Conservation (phyloP, 306 rosid species). For the Quercus wislizeni region DNA sequence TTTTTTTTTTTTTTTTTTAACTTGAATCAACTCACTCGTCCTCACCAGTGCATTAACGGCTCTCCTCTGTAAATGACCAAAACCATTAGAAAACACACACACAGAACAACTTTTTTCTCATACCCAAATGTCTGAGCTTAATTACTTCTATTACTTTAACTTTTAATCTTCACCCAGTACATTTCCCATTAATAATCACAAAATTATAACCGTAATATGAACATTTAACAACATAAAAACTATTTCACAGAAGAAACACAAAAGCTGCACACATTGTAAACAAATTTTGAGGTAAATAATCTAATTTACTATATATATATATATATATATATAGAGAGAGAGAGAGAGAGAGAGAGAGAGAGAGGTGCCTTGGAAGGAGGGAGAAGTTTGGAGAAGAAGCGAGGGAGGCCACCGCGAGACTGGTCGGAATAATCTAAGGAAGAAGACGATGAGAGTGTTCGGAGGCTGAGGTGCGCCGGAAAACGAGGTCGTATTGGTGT, state of each 20-base stretch:
- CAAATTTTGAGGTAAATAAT: neutral
- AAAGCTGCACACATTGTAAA: neutral
- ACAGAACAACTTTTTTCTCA: too few relatives aligned
- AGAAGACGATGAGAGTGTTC: conserved; percentile 57
- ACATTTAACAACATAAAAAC: neutral
- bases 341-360: conserved; percentile 8
- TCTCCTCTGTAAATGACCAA: too few relatives aligned
- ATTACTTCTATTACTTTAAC: too few relatives aligned
- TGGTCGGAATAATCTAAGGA: conserved; percentile 54
- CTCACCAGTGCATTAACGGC: too few relatives aligned
- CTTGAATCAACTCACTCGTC: too few relatives aligned
- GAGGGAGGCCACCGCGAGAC: conserved; percentile 90
- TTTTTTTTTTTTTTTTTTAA: too few relatives aligned
- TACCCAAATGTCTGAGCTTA: too few relatives aligned
- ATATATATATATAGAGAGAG: neutral
- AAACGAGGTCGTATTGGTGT: conserved; percentile 38
- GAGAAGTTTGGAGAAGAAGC: conserved; percentile 73
- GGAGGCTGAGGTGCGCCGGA: conserved; percentile 18
- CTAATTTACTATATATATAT: too few relatives aligned
- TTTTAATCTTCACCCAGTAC: too few relatives aligned
- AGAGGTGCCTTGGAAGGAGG: conserved; percentile 73
- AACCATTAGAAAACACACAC: neutral
- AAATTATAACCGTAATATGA: too few relatives aligned
- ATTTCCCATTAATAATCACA: too few relatives aligned
- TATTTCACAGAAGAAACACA: neutral